phyloP scores from a whole-genome alignment of 2,329 filamentous ascomycete genomes.

The Pseudogymnoascus sp. region DNA sequence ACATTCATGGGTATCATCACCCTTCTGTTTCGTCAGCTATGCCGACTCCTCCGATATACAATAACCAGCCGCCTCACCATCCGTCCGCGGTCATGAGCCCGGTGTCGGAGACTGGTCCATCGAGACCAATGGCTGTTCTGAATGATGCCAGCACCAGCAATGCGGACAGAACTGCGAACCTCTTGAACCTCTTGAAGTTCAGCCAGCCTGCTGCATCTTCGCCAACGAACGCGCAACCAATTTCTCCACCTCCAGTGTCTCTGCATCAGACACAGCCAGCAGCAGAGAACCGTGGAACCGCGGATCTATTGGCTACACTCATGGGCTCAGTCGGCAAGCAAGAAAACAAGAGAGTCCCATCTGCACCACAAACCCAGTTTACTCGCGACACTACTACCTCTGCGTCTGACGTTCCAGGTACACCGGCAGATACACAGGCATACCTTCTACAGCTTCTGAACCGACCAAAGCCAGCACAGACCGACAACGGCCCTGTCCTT shows the following conservation, averaged over 20 bases:
- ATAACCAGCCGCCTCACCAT: constrained; percentile 45
- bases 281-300: constrained; percentile 17
- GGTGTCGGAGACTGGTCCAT: constrained; percentile 32
- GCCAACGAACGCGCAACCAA: constrained; percentile 18
- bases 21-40: constrained; percentile 51
- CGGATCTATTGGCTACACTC: constrained; percentile 28
- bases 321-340: constrained; percentile 21
- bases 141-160: constrained; percentile 28
- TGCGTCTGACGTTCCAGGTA: constrained; percentile 17
- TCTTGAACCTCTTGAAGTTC: constrained; percentile 60
- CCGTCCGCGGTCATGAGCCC: constrained; percentile 52
- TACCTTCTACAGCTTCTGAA: constrained; percentile 82
- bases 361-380: constrained; percentile 17
- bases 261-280: constrained; percentile 17
- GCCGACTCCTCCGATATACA: constrained; percentile 46
- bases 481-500: constrained; percentile 31
- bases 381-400: neutral
- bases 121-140: constrained; percentile 32
- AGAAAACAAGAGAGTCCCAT: constrained; percentile 3
- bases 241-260: constrained; percentile 17
- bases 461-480: constrained; percentile 61
- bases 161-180: constrained; percentile 44
- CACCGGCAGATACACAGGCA: constrained; percentile 65
- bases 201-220: constrained; percentile 38
- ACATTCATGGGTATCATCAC: constrained; percentile 39